Evolutionary conservation across 2,329 filamentous ascomycete species (phyloP), one percentile per base, ranked within the genome.

Genomic region (Cladosporium oxysporum): DNA sequence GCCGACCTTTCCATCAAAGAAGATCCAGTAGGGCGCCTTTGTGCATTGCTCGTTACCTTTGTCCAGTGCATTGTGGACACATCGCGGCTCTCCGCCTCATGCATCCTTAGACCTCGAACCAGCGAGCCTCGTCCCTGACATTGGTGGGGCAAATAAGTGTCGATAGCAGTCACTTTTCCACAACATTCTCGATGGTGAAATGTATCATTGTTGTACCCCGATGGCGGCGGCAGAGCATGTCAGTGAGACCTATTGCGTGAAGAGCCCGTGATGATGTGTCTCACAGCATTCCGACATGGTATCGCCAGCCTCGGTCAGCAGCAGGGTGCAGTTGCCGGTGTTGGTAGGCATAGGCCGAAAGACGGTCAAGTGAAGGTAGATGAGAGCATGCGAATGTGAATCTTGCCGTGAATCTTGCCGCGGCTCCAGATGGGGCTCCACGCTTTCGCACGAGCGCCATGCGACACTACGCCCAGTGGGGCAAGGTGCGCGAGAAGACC

Each of bases 331-430:
- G 14, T 33, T 55, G 29, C 52, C 52, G 29, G 18, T 47, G n/a
- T 12, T 47, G 41, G 41, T 21, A 47, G 41, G 21, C 41, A 47
- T n/a, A 47, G 41, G 41, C 41, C 41, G 41, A 47, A 47, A 16
- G n/a, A 47, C 8, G n/a, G 37, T 47, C n/a, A 47, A 21, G 41
- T 47, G 6, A 21, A 47, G n/a, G n/a, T 4, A 21, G n/a, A 41
- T 8, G 18, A 31, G 14, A n/a, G 16, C 28, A 16, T 29, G 26
- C 50, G 11, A 53, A n/a, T 21, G 50, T 53, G 16, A 53, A 53
- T 44, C 23, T 53, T 53, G 50, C 52, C 52, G 50, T 53, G 16
- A 53, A 53, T 44, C 23, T 53, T 53, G 50, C 52, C 52, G 52
- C 52, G 52, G 52, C 26, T 21, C 52, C 41, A 47, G 41, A 47